These are phyloP conservation scores for Recurvomyces mirabilis DNA, from an alignment of 495 filamentous ascomycete genomes.

Conservation along the genomic window DNA sequence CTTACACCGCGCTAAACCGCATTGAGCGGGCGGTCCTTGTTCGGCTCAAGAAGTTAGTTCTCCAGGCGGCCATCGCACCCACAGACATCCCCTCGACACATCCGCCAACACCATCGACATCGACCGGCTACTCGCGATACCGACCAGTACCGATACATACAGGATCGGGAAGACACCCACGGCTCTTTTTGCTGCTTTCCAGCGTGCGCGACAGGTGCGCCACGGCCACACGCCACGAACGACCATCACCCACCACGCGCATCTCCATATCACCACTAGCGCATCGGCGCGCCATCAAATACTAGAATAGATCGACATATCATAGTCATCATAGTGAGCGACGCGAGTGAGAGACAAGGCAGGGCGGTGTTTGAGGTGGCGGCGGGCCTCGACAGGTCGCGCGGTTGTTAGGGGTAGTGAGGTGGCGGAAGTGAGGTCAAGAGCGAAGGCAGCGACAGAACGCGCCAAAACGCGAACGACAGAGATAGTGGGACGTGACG, in stretches of 20 bases:
- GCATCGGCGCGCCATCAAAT: not conserved
- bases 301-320: no score
- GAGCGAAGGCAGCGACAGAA: conserved; percentile 4
- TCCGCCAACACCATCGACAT: conserved; percentile 2
- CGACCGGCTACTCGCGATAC: conserved; percentile 15
- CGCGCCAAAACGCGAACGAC: conserved; percentile 1
- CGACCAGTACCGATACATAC: conserved; percentile 2
- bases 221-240: no score
- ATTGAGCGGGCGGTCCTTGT: no score
- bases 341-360: not conserved
- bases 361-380: conserved; percentile 4
- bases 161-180: conserved; percentile 4
- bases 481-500: not conserved
- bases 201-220: no score
- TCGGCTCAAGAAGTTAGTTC: no score
- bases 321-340: not conserved
- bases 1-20: no score
- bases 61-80: no score
- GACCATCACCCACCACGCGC: conserved; percentile 10
- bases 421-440: not conserved
- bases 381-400: conserved; percentile 20
- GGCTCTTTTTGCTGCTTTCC: no score
- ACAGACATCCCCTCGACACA: not conserved
- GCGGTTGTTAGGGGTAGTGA: conserved; percentile 11
- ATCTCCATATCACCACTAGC: conserved; percentile 5